Percentiles rank a stretch among this genome's conserved stretches.
Evolutionary conservation across 768 basidiomycete species (phyloP).

Genomic region (Termitomyces sp.): DNA sequence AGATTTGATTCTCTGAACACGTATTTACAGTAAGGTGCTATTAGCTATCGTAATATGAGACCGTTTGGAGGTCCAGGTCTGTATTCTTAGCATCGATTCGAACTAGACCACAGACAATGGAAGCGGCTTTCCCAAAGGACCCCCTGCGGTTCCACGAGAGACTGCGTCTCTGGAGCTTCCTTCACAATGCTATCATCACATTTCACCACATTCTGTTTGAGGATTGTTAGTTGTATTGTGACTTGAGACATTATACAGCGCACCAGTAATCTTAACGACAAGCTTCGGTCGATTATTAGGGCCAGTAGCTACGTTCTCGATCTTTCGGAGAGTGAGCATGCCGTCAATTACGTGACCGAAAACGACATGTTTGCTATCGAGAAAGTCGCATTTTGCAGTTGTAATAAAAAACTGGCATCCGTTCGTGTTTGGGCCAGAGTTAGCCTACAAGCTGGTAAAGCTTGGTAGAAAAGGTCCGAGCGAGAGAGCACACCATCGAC

Average conservation of each 20-base stretch:
- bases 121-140: neutral
- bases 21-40: too few species aligned
- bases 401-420: constrained; percentile 99
- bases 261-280: constrained; percentile 83
- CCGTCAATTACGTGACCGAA: constrained; percentile 90
- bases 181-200: neutral
- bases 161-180: neutral
- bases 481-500: constrained; percentile 68
- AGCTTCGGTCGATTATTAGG: constrained; percentile 88
- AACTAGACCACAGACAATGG: neutral
- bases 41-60: too few species aligned
- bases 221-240: neutral
- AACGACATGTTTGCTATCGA: constrained; percentile 93
- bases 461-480: neutral
- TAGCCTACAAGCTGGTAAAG: constrained; percentile 56
- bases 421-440: constrained; percentile 92
- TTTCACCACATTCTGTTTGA: constrained; percentile 11
- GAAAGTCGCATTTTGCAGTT: constrained; percentile 89
- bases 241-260: neutral
- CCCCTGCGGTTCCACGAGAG: neutral
- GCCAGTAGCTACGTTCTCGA: constrained; percentile 93
- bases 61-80: neutral
- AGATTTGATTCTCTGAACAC: too few species aligned
- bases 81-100: neutral
- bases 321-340: constrained; percentile 93